Percentiles rank a stretch among this genome's conserved stretches.
phyloP scores from a whole-genome alignment of 257 asterid genomes.

The Mentha longifolia region DNA sequence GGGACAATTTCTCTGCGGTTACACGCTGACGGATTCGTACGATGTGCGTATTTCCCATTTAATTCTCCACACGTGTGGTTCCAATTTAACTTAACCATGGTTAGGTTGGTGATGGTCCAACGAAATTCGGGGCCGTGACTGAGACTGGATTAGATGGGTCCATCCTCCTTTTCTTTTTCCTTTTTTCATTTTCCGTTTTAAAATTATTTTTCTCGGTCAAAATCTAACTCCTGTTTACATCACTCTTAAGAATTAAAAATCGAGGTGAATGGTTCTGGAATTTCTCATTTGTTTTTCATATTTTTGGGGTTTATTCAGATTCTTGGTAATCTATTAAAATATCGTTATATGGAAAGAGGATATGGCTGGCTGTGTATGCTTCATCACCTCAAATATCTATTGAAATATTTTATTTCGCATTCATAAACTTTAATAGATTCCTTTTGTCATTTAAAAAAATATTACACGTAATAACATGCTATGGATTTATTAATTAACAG shows the following conservation, averaged over 20 bases:
- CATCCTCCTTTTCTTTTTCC: not conserved
- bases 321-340: not conserved
- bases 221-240: slow-evolving; percentile 39
- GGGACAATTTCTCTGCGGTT: slow-evolving; percentile 54
- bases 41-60: slow-evolving; percentile 23
- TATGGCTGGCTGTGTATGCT: not conserved
- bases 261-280: not conserved
- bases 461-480: not conserved
- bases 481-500: not conserved
- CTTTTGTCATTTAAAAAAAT: no score
- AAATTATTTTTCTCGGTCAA: not conserved
- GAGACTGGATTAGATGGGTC: slow-evolving; percentile 25
- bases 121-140: slow-evolving; percentile 24
- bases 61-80: slow-evolving; percentile 20
- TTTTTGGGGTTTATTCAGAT: slow-evolving; percentile 13
- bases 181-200: not conserved
- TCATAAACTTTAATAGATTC: not conserved
- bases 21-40: slow-evolving; percentile 53
- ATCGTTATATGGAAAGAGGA: not conserved
- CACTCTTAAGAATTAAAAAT: slow-evolving; percentile 16
- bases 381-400: not conserved
- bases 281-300: not conserved
- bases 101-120: slow-evolving; percentile 38
- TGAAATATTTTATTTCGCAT: no score
- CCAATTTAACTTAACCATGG: slow-evolving; percentile 47